Percentiles rank a stretch among this genome's conserved stretches.
Conservation (phyloP, 2,329 filamentous ascomycete genomes). For the Plenodomus tracheiphilus region DNA sequence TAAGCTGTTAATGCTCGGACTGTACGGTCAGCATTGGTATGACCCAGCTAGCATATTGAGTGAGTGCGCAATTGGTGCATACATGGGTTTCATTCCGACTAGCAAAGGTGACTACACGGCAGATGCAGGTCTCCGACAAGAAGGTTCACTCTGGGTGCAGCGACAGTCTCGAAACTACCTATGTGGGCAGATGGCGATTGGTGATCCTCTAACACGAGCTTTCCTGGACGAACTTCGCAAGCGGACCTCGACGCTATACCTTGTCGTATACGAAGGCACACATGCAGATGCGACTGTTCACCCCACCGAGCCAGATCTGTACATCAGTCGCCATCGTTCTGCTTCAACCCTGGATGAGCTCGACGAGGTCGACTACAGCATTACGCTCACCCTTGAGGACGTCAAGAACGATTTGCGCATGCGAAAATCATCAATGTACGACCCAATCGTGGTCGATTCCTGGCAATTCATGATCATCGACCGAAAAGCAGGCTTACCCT, state of each 20-base stretch:
- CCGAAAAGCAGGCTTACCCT: slow-evolving; percentile 25
- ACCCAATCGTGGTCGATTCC: slow-evolving; percentile 35
- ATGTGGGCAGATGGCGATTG: slow-evolving; percentile 37
- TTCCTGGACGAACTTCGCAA: slow-evolving; percentile 29
- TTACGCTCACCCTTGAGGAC: slow-evolving; percentile 26
- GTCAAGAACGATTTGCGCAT: slow-evolving; percentile 31
- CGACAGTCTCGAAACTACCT: slow-evolving; percentile 29
- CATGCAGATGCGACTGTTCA: slow-evolving; percentile 30
- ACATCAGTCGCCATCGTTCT: slow-evolving; percentile 26
- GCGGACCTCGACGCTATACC: slow-evolving; percentile 19
- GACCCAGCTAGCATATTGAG: slow-evolving; percentile 18
- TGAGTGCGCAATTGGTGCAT: slow-evolving; percentile 28
- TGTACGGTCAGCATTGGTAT: slow-evolving; percentile 35
- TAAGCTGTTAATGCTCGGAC: slow-evolving; percentile 28
- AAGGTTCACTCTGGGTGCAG: slow-evolving; percentile 15
- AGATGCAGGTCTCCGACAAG: background rate
- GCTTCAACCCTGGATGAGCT: slow-evolving; percentile 15
- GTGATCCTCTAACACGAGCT: slow-evolving; percentile 17
- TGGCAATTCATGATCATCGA: slow-evolving; percentile 41
- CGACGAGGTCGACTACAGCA: slow-evolving; percentile 18
- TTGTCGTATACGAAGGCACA: slow-evolving; percentile 35
- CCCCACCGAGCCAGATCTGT: slow-evolving; percentile 26
- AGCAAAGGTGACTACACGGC: slow-evolving; percentile 23
- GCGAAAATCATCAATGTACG: slow-evolving; percentile 29
- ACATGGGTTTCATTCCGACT: slow-evolving; percentile 31